Base-by-base conservation (phyloP, 2,329 filamentous ascomycete species). In the Cladosporium colombiae region DNA sequence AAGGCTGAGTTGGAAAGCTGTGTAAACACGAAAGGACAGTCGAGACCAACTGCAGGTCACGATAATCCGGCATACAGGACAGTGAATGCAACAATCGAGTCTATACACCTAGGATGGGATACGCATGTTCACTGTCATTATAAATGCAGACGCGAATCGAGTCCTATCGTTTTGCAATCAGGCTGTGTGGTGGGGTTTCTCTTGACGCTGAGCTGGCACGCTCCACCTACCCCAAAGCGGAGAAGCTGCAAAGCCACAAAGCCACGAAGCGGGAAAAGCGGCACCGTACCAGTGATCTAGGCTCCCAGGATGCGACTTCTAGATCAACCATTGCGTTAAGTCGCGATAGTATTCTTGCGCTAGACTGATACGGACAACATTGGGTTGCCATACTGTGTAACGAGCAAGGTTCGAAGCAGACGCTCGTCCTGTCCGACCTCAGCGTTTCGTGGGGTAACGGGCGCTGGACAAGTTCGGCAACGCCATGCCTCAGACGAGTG, bases 211-310 rank as follows among this genome's bases (percentile, higher is more conserved):
- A 18, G 14, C 50, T 53, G 23, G 23, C 13, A 29, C 25, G 25
- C 50, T 53, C 25, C 21, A 53, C 49, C 50, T 29, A 8, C 50
- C 50, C 25, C 50, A 53, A 53, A 53, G 14, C 50, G 7, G 49
- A 25, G 23, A 25, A 52, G 49, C 49, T 16, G 14, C 50, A 29
- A 29, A 53, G 21, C 50, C 50, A 53, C 50, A 53, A 53, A 53
- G 50, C 50, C 25, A 53, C 50, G 50, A 53, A 53, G 50, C 50
- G 25, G 50, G 50, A 53, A 53, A 29, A 53, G 50, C 50, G 25
- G 50, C 14, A 53, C 6, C 50, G 50, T 31, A 53, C 25, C 10
- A 53, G 50, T 53, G 14, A 53, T 53, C 50, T n/a, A 53, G 50
- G 50, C 50, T 53, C 50, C 27, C 18, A 53, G 27, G 27, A 11